Conservation (phyloP, 495 filamentous ascomycete genomes). For the Amniculicola lignicola region DNA sequence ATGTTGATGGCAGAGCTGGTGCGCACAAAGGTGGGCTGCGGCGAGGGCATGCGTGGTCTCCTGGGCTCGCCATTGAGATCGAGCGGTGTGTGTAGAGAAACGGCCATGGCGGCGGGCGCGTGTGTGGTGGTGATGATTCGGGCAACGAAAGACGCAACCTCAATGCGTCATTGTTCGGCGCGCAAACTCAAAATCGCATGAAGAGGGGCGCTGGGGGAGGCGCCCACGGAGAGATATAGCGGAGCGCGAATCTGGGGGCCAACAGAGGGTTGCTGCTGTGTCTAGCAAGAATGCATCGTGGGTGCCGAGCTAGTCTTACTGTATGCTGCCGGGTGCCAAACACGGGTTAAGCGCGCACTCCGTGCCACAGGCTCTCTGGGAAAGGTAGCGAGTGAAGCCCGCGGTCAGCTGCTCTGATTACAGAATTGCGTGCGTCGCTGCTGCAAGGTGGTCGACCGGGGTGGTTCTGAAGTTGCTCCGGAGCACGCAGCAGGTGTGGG, state of each 20-base stretch:
- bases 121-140: neutral
- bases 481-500: slow-evolving; percentile 2
- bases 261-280: neutral
- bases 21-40: slow-evolving; percentile 15
- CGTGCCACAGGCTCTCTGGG: neutral
- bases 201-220: neutral
- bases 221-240: neutral
- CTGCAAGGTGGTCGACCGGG: slow-evolving; percentile 1
- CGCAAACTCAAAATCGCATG: neutral
- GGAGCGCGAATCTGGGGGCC: neutral
- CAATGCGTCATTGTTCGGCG: neutral
- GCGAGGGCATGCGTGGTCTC: slow-evolving; percentile 16
- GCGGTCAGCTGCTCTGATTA: slow-evolving; percentile 3
- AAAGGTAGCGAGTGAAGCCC: neutral
- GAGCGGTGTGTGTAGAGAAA: neutral
- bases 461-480: too few species aligned
- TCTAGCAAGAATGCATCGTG: neutral
- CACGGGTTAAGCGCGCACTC: neutral
- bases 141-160: neutral
- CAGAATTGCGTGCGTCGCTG: neutral
- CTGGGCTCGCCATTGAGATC: slow-evolving; percentile 23
- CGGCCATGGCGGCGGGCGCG: slow-evolving; percentile 3
- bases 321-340: neutral
- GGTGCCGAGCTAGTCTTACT: neutral
- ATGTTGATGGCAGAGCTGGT: slow-evolving; percentile 24